Percentiles rank a stretch among this genome's conserved stretches.
Evolutionary conservation across 257 asterid genomes (phyloP).

Genomic region (Penstemon barbatus): DNA sequence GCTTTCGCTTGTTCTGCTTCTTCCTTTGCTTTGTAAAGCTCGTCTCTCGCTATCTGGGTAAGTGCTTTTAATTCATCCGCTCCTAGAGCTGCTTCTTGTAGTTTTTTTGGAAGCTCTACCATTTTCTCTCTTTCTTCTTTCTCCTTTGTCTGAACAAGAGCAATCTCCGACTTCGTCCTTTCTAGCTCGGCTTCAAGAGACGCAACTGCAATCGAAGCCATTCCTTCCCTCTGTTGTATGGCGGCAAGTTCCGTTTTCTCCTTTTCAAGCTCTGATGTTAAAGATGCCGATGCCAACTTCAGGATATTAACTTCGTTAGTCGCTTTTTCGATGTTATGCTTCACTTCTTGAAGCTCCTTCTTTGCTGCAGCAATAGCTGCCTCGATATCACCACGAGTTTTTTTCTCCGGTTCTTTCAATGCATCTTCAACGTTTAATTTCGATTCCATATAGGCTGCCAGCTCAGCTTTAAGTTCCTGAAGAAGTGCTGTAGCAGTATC

Average conservation of each 20-base stretch:
- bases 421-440: slow-evolving; percentile 34
- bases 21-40: slow-evolving; percentile 63
- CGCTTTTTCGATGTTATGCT: slow-evolving; percentile 64
- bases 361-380: slow-evolving; percentile 53
- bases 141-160: slow-evolving; percentile 56
- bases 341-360: slow-evolving; percentile 80
- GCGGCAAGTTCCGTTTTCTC: slow-evolving; percentile 57
- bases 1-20: slow-evolving; percentile 82
- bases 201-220: slow-evolving; percentile 74
- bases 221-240: slow-evolving; percentile 78
- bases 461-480: slow-evolving; percentile 62
- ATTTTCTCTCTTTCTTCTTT: slow-evolving; percentile 69
- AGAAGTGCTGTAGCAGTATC: slow-evolving; percentile 61
- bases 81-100: slow-evolving; percentile 68
- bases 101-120: slow-evolving; percentile 67
- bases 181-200: slow-evolving; percentile 82
- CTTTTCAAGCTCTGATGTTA: slow-evolving; percentile 64
- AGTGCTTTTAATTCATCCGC: slow-evolving; percentile 65
- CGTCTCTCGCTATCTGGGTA: slow-evolving; percentile 54
- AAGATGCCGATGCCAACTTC: slow-evolving; percentile 68
- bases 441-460: slow-evolving; percentile 82
- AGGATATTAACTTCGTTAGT: slow-evolving; percentile 54
- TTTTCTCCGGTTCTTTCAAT: slow-evolving; percentile 42
- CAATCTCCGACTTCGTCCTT: slow-evolving; percentile 60
- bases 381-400: slow-evolving; percentile 55